Evolutionary conservation across 352 stramenopile genomes (phyloP), one percentile per base, ranked within the genome.

Genomic region (Phytophthora meadii): DNA sequence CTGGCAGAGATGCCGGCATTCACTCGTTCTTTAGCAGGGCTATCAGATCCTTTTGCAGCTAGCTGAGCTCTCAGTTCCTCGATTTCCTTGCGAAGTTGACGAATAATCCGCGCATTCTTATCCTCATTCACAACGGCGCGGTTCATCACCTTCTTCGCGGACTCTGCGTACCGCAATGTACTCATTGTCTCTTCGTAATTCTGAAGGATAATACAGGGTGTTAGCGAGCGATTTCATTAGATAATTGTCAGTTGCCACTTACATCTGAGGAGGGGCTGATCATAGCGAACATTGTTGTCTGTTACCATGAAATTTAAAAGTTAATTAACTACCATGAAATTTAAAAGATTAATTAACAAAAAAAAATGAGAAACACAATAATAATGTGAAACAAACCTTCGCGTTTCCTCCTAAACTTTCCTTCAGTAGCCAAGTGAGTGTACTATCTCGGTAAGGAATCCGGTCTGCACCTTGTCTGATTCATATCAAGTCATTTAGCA

Each of bases 281-380:
- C 86, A 94, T 94, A 1, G 87, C 84, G 44, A 95, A 81, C 86
- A 95, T 95, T n/a, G 87, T 95, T 22, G 86, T 95, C 86, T 90
- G 14, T 62, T 15, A 59, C 25, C 30, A 36, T 36, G 10, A 34
- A 34, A 34, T 34, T 9, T 9, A 30, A 11, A 52, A 40, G 15
- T 22, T 39, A 46, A 39, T 24, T 22, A 30, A 30, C 22, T 15
- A 59, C 25, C 30, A 36, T 36, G 10, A 34, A 34, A 34, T 34
- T 9, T 9, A 30, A 11, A 52, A 40, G 15, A 25, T 22, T 39
- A 46, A 39, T 24, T 22, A 30, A 30, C 22, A 42, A 2, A 27
- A 42, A 2, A 27, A 37, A 28, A 48, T 17, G 36, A 24, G 1
- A 48, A 44, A 10, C 4, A 27, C 2, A 34, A 9, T 34, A 34